Evolutionary conservation across 2,329 filamentous ascomycete species (phyloP).

Genomic region (Colletotrichum tabaci): DNA sequence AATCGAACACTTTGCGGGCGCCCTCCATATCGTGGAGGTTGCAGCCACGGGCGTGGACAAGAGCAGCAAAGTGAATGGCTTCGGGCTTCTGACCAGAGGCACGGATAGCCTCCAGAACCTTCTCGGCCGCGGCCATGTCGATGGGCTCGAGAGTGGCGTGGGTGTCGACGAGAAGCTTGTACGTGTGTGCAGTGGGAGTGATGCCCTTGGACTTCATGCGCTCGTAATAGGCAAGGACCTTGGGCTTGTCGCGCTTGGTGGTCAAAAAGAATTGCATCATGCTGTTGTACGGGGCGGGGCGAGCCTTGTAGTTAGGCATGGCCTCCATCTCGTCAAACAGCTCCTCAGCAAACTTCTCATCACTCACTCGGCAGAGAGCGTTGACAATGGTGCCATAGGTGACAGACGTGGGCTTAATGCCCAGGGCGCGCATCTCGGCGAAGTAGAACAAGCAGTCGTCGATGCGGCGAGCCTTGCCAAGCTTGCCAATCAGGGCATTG

Average conservation of each 20-base stretch:
- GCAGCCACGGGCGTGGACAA: constrained; percentile 96
- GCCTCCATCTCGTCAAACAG: constrained; percentile 99
- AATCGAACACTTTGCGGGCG: constrained; percentile 86
- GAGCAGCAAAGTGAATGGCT: constrained; percentile 93
- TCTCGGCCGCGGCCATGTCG: constrained; percentile 88
- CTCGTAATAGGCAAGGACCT: constrained; percentile 95
- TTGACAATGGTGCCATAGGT: constrained; percentile 99
- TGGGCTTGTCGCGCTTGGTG: constrained; percentile 94
- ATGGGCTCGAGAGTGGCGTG: constrained; percentile 94
- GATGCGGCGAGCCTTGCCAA: constrained; percentile 97
- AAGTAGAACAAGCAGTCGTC: constrained; percentile 99
- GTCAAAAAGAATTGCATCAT: constrained; percentile 99
- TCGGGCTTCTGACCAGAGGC: constrained; percentile 83
- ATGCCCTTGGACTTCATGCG: constrained; percentile 93
- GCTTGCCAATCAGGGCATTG: constrained; percentile 97
- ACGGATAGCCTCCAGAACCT: constrained; percentile 84
- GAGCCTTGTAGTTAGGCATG: constrained; percentile 98
- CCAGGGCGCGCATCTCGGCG: constrained; percentile 93
- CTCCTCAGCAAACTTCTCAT: constrained; percentile 97
- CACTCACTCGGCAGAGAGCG: constrained; percentile 94
- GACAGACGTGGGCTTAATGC: constrained; percentile 95
- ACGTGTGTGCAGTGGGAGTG: constrained; percentile 93
- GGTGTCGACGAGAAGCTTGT: constrained; percentile 96
- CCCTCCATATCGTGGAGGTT: constrained; percentile 92
- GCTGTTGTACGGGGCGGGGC: constrained; percentile 97